Percentiles rank a stretch among this genome's conserved stretches.
These are phyloP conservation scores for Diaporthe citriasiana DNA, from an alignment of 2,329 filamentous ascomycete genomes.

Conservation along the genomic window DNA sequence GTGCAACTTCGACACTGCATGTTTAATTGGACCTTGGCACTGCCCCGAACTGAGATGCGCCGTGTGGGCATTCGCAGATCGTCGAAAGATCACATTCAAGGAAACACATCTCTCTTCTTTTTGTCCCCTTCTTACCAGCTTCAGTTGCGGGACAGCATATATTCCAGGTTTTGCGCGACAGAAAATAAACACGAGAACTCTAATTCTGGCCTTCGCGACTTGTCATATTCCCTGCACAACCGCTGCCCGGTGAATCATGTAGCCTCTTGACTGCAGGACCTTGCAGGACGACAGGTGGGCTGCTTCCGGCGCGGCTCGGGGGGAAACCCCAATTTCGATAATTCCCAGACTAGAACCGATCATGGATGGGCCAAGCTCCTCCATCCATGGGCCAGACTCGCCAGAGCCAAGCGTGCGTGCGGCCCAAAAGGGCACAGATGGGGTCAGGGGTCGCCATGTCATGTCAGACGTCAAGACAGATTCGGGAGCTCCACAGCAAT, in stretches of 20 bases:
- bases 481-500: conserved; percentile 32
- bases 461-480: conserved; percentile 33
- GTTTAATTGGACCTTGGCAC: conserved; percentile 34
- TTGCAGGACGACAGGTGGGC: conserved; percentile 10
- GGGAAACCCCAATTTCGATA: conserved; percentile 24
- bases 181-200: conserved; percentile 22
- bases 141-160: neutral
- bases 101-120: neutral
- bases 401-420: neutral
- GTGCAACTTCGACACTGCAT: conserved; percentile 28
- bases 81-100: conserved; percentile 14
- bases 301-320: conserved; percentile 11
- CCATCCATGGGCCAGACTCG: conserved; percentile 10
- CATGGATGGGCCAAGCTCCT: conserved; percentile 31
- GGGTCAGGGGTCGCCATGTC: conserved; percentile 23
- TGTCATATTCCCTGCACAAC: conserved; percentile 33
- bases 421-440: conserved; percentile 29
- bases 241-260: conserved; percentile 24
- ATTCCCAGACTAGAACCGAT: conserved; percentile 15
- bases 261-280: neutral
- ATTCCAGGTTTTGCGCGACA: neutral
- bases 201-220: conserved; percentile 14
- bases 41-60: conserved; percentile 7
- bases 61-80: conserved; percentile 29
- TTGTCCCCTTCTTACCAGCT: neutral